phyloP scores from a whole-genome alignment of 306 rosid species.

The Gynostemma pentaphyllum region DNA sequence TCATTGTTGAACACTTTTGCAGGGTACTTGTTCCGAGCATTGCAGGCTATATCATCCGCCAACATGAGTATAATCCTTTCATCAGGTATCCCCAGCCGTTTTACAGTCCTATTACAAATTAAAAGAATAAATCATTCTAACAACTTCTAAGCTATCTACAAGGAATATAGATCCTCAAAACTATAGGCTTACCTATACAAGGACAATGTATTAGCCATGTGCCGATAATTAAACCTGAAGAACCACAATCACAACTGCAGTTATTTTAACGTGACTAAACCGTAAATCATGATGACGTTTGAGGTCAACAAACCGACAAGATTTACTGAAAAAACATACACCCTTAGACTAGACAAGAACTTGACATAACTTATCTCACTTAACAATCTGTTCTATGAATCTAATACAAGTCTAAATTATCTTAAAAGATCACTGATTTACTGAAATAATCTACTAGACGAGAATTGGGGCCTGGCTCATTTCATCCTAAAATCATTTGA shows the following conservation, averaged over 20 bases:
- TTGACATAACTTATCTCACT: not conserved
- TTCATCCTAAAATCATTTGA: not conserved
- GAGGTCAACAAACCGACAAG: not conserved
- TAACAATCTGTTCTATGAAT: not conserved
- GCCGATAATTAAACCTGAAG: slow-evolving; percentile 90
- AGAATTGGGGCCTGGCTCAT: not conserved
- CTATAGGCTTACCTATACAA: slow-evolving; percentile 47
- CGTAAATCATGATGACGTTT: not conserved
- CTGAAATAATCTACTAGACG: not conserved
- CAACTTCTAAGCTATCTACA: not conserved
- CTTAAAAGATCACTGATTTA: not conserved
- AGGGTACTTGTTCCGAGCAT: slow-evolving; percentile 90
- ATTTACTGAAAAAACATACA: not conserved
- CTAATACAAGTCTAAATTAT: not conserved
- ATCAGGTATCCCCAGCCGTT: slow-evolving; percentile 93
- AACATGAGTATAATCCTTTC: slow-evolving; percentile 96
- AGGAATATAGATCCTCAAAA: not conserved
- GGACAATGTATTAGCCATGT: slow-evolving; percentile 94
- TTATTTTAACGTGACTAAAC: slow-evolving; percentile 9
- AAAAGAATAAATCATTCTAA: not conserved
- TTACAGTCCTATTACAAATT: slow-evolving; percentile 63
- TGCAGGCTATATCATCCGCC: slow-evolving; percentile 98
- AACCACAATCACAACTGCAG: slow-evolving; percentile 11
- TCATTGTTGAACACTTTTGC: slow-evolving; percentile 95
- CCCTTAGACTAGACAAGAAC: not conserved